phyloP scores from a whole-genome alignment of 225 moss, liverwort and hornwort genomes.

The Pseudoscleropodium purum region DNA sequence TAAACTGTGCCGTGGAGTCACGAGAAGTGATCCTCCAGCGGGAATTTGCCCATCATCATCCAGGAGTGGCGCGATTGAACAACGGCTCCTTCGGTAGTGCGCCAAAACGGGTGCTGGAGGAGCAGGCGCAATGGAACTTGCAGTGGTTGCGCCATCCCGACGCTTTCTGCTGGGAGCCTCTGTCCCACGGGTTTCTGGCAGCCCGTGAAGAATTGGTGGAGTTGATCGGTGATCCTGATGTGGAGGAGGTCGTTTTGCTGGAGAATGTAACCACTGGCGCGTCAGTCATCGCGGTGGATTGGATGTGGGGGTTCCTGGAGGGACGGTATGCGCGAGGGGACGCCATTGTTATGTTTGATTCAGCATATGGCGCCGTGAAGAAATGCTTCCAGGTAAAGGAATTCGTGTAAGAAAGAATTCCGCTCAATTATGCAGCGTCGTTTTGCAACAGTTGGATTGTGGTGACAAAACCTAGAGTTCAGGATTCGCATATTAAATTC shows the following conservation, averaged over 20 bases:
- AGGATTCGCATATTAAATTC: not conserved
- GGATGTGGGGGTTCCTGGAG: slow-evolving; percentile 76
- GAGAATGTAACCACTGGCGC: slow-evolving; percentile 81
- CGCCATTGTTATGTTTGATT: slow-evolving; percentile 63
- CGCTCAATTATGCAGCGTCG: not conserved
- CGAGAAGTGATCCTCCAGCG: slow-evolving; percentile 1
- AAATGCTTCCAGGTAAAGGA: slow-evolving; percentile 51
- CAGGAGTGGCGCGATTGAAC: slow-evolving; percentile 67
- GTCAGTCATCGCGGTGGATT: slow-evolving; percentile 59
- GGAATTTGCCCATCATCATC: slow-evolving; percentile 68
- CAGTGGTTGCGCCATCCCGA: slow-evolving; percentile 56
- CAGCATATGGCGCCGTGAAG: slow-evolving; percentile 63
- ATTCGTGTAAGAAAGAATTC: not conserved
- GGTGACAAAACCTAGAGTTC: not conserved
- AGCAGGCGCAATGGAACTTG: slow-evolving; percentile 42
- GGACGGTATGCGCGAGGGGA: slow-evolving; percentile 57
- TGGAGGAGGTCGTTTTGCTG: slow-evolving; percentile 66
- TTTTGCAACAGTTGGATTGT: not conserved
- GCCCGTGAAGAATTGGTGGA: slow-evolving; percentile 41
- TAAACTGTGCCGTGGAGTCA: not conserved
- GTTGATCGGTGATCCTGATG: slow-evolving; percentile 32
- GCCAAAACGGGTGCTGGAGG: slow-evolving; percentile 48
- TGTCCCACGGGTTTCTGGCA: slow-evolving; percentile 33
- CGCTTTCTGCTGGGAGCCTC: slow-evolving; percentile 48
- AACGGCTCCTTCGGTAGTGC: slow-evolving; percentile 77